These are phyloP conservation scores for Hanseniaspora sp. DNA, from an alignment of 1,139 yeast genomes.

Conservation along the genomic window DNA sequence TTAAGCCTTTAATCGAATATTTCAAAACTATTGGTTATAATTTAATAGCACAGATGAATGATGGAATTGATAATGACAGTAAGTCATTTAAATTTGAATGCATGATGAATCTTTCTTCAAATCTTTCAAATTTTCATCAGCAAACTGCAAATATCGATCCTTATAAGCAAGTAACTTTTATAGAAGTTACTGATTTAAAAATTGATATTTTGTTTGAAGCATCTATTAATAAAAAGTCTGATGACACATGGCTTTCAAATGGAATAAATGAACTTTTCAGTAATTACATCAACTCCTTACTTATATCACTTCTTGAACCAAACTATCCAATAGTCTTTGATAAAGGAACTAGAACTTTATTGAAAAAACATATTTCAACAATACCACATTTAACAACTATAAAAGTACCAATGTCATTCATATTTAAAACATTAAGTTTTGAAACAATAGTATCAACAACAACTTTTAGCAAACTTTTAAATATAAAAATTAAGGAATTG, in stretches of 20 bases:
- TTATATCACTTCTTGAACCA: constrained; percentile 3
- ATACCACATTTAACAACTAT: constrained; percentile 3
- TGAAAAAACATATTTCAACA: neutral
- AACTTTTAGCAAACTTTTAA: neutral
- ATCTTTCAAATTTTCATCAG: neutral
- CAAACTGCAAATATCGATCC: neutral
- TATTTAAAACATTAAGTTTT: constrained; percentile 9
- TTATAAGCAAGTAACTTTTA: neutral
- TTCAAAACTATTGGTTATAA: constrained; percentile 1
- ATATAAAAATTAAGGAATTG: neutral
- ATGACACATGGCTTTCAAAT: neutral
- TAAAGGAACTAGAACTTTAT: neutral
- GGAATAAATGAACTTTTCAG: neutral
- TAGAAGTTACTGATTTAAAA: constrained; percentile 1
- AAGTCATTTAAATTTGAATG: constrained; percentile 2
- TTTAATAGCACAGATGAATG: neutral
- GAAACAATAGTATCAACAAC: neutral
- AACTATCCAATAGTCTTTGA: constrained; percentile 14
- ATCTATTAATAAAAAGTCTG: neutral
- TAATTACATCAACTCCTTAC: constrained; percentile 4
- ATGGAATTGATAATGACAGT: neutral
- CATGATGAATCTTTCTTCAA: neutral
- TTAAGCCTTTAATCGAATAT: neutral
- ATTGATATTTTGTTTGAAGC: neutral
- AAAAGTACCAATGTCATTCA: constrained; percentile 2